Percentiles rank a stretch among this genome's conserved stretches.
phyloP scores from a whole-genome alignment of 2,329 filamentous ascomycete species.

The Aotearoamyces nothofagi region DNA sequence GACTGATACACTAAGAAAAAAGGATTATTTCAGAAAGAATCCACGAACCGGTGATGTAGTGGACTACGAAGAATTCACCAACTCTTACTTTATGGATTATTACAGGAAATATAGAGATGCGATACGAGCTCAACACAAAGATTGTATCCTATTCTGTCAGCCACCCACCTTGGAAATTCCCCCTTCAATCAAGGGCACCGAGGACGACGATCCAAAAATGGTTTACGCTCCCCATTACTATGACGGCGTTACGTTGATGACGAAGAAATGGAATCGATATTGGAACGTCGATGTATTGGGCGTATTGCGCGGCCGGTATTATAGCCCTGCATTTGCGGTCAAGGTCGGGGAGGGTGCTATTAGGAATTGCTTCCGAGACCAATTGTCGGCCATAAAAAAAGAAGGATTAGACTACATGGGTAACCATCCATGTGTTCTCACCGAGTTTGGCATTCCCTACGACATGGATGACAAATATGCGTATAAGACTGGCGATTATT shows the following conservation, averaged over 20 bases:
- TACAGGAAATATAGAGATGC: slow-evolving; percentile 63
- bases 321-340: slow-evolving; percentile 79
- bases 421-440: slow-evolving; percentile 75
- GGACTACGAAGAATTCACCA: slow-evolving; percentile 76
- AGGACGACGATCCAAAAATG: slow-evolving; percentile 79
- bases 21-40: slow-evolving; percentile 76
- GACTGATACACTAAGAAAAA: slow-evolving; percentile 61
- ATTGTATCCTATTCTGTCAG: slow-evolving; percentile 80
- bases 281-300: slow-evolving; percentile 98
- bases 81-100: slow-evolving; percentile 79
- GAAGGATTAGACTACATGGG: slow-evolving; percentile 86
- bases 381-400: slow-evolving; percentile 66
- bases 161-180: slow-evolving; percentile 86
- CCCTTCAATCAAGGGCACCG: slow-evolving; percentile 71
- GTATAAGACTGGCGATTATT: slow-evolving; percentile 91
- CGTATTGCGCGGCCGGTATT: slow-evolving; percentile 75
- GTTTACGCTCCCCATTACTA: slow-evolving; percentile 94
- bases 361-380: slow-evolving; percentile 80
- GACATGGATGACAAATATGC: slow-evolving; percentile 97
- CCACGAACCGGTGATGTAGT: slow-evolving; percentile 59
- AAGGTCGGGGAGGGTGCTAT: slow-evolving; percentile 90
- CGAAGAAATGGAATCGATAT: slow-evolving; percentile 94
- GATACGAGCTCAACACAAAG: slow-evolving; percentile 61
- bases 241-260: slow-evolving; percentile 91
- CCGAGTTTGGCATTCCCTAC: slow-evolving; percentile 94